Evolutionary conservation across 768 basidiomycete genomes (phyloP).

Genomic region (Boletus pseudo-olivaceus): DNA sequence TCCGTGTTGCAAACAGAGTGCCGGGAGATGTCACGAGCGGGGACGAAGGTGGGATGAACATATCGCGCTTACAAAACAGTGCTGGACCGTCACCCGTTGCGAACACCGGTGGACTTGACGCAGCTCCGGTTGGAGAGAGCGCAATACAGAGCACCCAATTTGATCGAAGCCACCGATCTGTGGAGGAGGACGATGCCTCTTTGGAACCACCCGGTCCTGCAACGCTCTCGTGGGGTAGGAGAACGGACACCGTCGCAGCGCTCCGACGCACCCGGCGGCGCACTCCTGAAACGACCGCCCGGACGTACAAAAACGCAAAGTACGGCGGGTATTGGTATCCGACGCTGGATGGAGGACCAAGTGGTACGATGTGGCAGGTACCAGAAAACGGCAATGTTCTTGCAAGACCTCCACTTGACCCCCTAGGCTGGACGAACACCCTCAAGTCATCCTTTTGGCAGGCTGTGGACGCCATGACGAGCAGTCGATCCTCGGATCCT

Average conservation of each 20-base stretch:
- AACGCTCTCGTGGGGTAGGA: conserved; percentile 28
- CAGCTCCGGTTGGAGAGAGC: not conserved
- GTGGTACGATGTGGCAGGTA: not conserved
- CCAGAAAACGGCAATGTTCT: not conserved
- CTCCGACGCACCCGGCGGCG: conserved; percentile 14
- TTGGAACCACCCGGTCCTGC: conserved; percentile 22
- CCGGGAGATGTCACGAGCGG: conserved; percentile 44
- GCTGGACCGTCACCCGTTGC: not conserved
- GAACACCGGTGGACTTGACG: not conserved
- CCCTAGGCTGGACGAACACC: conserved; percentile 39
- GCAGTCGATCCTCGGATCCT: conserved; percentile 32
- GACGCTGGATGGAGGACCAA: not conserved
- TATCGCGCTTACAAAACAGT: not conserved
- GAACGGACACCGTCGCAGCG: conserved; percentile 24
- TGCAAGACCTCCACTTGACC: conserved; percentile 5
- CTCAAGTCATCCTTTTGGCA: conserved; percentile 44
- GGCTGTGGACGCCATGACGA: conserved; percentile 48
- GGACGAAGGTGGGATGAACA: conserved; percentile 27
- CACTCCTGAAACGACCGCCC: not conserved
- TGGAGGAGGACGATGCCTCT: conserved; percentile 1
- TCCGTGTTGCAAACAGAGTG: conserved; percentile 47
- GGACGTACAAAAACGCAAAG: conserved; percentile 7
- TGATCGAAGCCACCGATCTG: not conserved
- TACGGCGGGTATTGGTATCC: conserved; percentile 17
- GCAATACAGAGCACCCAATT: not conserved